Evolutionary conservation across 1,139 yeast species (phyloP), one percentile per base, ranked within the genome.

Genomic region (Hyphopichia buzzinii): DNA sequence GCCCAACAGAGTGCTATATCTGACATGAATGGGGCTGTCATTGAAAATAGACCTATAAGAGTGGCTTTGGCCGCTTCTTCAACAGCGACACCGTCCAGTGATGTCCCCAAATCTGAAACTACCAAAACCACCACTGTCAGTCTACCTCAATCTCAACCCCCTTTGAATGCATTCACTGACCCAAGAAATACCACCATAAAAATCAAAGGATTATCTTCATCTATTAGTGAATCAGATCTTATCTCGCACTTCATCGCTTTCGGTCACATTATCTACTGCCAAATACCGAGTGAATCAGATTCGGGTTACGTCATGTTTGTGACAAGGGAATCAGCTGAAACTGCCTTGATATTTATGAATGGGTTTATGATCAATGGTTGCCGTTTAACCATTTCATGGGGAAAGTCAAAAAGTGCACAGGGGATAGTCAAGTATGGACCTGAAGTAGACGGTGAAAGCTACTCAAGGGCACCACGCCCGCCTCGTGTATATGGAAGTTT

Each of bases 21-120:
- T 19, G 95, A 86, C 52, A 86, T 87, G 95, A 88, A 85, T 55
- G 96, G 95, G 3, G 71, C 73, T 19, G 70, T 80, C 56, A 64
- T 87, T 30, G 88, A 86, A 35, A 84, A 85, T 11, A 72, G 92
- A 43, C 81, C 89, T 21, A 79, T 90, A 42, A 70, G 94, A 46
- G 89, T 89, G 4, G 72, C 71, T 0, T 43, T 59, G 10, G 68
- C 71, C 8, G 59, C 64, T 26, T 29, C 45, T 35, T 26, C 37
- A 5, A 42, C 42, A 16, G 35, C 47, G 3, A 40, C 46, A 17
- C 33, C 47, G 2, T 33, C 44, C 13, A 31, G 39, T 13, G 35
- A 33, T 11, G 14, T 19, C 13, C 14, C 23, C 1, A 36, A 37
- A 24, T 24, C 30, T 14, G 43, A 40, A n/a, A 22, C 35, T 3